Percentiles rank a stretch among this genome's conserved stretches.
phyloP scores from a whole-genome alignment of 257 asterid genomes.

The Voacanga thouarsii region DNA sequence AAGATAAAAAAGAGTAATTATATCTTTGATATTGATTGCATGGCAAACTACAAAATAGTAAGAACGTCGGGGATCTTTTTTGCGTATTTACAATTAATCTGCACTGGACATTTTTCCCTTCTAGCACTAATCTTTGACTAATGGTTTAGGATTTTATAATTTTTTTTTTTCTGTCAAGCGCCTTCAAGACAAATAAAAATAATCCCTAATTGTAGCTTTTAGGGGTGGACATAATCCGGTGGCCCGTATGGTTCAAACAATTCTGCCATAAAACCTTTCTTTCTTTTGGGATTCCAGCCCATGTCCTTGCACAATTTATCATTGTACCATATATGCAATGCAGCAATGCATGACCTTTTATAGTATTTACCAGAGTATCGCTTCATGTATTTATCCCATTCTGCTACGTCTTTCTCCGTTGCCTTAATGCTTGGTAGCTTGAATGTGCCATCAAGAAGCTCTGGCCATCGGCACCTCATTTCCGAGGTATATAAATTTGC shows the following conservation, averaged over 20 bases:
- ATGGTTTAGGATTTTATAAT: too few relatives aligned
- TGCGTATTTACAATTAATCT: too few relatives aligned
- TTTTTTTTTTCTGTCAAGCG: too few relatives aligned
- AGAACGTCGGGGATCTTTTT: too few relatives aligned
- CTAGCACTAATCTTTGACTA: too few relatives aligned
- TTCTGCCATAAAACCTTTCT: conserved; percentile 36
- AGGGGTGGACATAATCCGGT: conserved; percentile 27
- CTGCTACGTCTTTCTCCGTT: conserved; percentile 37
- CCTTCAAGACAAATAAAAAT: too few relatives aligned
- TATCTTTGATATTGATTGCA: too few relatives aligned
- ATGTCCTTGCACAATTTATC: conserved; percentile 57
- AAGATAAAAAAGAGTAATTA: too few relatives aligned
- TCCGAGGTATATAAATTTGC: conserved; percentile 44
- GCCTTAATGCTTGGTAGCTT: conserved; percentile 41
- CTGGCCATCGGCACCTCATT: conserved; percentile 43
- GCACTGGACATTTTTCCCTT: too few relatives aligned
- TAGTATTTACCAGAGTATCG: conserved; percentile 31
- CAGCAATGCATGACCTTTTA: conserved; percentile 34
- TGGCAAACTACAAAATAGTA: too few relatives aligned
- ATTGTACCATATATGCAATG: conserved; percentile 43
- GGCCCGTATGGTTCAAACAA: conserved; percentile 54
- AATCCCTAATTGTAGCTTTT: background rate
- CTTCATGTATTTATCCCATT: conserved; percentile 42
- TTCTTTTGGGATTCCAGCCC: conserved; percentile 44
- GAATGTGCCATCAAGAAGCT: conserved; percentile 43